Conservation (phyloP, 352 stramenopile species). For the Aphanomyces cochlioides region DNA sequence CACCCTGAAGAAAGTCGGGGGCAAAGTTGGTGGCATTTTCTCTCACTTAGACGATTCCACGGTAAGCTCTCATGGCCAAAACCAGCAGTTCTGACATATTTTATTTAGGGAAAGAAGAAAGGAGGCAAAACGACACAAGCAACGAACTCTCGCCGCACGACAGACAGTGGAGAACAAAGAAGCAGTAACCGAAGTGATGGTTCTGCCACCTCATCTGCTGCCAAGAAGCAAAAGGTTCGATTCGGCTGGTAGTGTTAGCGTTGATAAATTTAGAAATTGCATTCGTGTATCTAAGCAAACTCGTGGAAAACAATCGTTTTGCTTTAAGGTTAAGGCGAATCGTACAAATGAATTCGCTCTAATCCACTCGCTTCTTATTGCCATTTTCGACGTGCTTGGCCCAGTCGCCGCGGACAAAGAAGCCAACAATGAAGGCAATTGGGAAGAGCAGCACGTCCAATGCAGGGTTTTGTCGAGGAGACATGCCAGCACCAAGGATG, state of each 20-base stretch:
- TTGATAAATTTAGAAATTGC: neutral
- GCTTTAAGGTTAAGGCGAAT: too few relatives aligned
- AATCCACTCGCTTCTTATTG: slow-evolving; percentile 3
- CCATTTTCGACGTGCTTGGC: neutral
- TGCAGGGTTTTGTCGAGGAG: slow-evolving; percentile 14
- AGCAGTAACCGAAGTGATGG: too few relatives aligned
- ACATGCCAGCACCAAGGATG: neutral
- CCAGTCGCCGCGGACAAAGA: slow-evolving; percentile 26
- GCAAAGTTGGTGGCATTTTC: slow-evolving; percentile 82
- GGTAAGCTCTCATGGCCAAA: too few relatives aligned
- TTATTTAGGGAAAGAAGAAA: neutral
- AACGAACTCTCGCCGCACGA: neutral
- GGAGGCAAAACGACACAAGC: neutral
- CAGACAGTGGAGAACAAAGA: neutral
- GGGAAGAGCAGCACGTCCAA: slow-evolving; percentile 26
- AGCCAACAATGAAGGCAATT: slow-evolving; percentile 20
- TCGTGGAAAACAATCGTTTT: too few relatives aligned
- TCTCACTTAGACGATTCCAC: slow-evolving; percentile 54
- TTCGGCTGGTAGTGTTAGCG: slow-evolving; percentile 3
- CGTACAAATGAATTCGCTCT: neutral
- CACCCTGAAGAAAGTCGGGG: slow-evolving; percentile 52
- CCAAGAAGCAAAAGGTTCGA: slow-evolving; percentile 14
- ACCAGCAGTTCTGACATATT: too few relatives aligned
- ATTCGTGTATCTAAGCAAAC: neutral
- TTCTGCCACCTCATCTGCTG: too few relatives aligned